Percentiles rank a stretch among this genome's conserved stretches.
Evolutionary conservation across 768 basidiomycete species (phyloP).

Genomic region (Lactarius evosmus): DNA sequence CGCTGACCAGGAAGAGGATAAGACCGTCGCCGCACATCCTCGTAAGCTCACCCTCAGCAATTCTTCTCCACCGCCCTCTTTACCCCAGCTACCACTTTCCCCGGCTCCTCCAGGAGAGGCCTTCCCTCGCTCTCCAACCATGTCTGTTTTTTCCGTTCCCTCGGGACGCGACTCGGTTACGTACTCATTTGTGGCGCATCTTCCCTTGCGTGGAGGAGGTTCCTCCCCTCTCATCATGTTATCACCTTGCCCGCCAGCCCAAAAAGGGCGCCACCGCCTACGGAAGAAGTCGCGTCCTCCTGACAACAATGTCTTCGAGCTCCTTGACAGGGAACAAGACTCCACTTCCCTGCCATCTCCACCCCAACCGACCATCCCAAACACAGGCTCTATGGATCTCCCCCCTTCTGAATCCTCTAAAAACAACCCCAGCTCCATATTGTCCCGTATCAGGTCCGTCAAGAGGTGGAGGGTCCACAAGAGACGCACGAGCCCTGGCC

Average conservation of each 20-base stretch:
- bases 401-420: slow-evolving; percentile 34
- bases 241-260: slow-evolving; percentile 62
- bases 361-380: slow-evolving; percentile 36
- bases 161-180: slow-evolving; percentile 46
- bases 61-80: slow-evolving; percentile 35
- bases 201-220: slow-evolving; percentile 42
- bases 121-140: slow-evolving; percentile 54
- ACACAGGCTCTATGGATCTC: slow-evolving; percentile 30
- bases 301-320: slow-evolving; percentile 50
- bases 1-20: slow-evolving; percentile 61
- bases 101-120: slow-evolving; percentile 34
- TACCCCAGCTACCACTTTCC: slow-evolving; percentile 43
- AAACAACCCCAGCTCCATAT: slow-evolving; percentile 39
- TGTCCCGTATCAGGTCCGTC: slow-evolving; percentile 57
- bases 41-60: slow-evolving; percentile 42
- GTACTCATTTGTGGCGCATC: slow-evolving; percentile 43
- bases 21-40: slow-evolving; percentile 64
- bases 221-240: slow-evolving; percentile 49
- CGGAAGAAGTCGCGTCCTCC: slow-evolving; percentile 82
- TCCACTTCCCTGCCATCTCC: slow-evolving; percentile 34
- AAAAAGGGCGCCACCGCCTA: slow-evolving; percentile 56
- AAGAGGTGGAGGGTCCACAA: slow-evolving; percentile 51
- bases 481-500: slow-evolving; percentile 46
- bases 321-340: slow-evolving; percentile 39
- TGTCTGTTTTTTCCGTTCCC: slow-evolving; percentile 69